Evolutionary conservation across 805 yeast species (phyloP), one percentile per base, ranked within the genome.

Genomic region (Zygosaccharomyces rouxii): DNA sequence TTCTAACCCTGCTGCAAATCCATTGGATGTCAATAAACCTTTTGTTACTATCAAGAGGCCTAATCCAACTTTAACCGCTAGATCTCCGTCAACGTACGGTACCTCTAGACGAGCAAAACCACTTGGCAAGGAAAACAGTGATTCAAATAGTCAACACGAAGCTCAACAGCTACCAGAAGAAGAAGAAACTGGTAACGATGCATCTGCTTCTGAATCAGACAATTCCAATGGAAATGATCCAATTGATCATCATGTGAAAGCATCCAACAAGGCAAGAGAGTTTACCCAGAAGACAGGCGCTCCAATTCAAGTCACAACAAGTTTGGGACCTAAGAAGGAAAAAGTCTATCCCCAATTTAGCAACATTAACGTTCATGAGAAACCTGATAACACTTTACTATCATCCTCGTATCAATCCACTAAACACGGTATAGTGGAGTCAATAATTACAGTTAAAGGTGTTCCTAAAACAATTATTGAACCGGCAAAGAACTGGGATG

Each of bases 391-490:
- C n/a, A 46, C 49, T 13, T 38, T 54, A 38, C 42, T 59, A 29
- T 59, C 63, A 2, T 57, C 63, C 6, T 57, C 61, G 18, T 59
- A 56, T 46, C 54, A 58, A 31, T 47, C 57, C n/a, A 57, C 60
- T 38, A 57, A 55, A 30, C 60, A 62, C 39, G 67, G 92, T 7
- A 82, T 89, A 46, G 77, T 86, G 47, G 97, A 89, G 68, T 81
- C 86, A 35, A 83, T 89, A 14, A 81, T 89, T n/a, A 85, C 83
- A 44, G 85, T 85, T 23, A 82, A 84, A 61, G 97, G 96, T 46
- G 86, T 86, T 18, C 82, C 81, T 58, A 89, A 89, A 72, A 88
- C 95, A 3, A 86, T 89, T 52, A 88, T 89, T 58, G 92, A 85
- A 57, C 83, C 80, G 46, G 74, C 77, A 5, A 66, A 78, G 53